Evolutionary conservation across 148 eudicot genomes (phyloP).

Genomic region (Rhododendron ferrugineum): DNA sequence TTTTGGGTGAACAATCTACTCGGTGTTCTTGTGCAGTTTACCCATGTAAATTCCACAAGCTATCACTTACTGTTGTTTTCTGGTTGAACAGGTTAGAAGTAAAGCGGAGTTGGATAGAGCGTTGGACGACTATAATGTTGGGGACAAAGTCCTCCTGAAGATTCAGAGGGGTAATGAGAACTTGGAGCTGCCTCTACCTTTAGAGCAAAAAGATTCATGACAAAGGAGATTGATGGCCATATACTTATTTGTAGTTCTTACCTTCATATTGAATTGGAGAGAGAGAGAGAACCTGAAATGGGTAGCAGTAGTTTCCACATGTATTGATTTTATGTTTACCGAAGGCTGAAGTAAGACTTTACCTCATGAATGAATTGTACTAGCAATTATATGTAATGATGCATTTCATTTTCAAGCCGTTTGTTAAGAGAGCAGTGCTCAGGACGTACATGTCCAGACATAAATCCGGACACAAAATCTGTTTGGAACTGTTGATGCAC

Average conservation of each 20-base stretch:
- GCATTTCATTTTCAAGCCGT: not conserved
- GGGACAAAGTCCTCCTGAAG: conserved; percentile 66
- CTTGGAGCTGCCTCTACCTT: conserved; percentile 56
- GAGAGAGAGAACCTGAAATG: not conserved
- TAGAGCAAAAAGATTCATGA: conserved; percentile 55
- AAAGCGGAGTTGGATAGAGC: conserved; percentile 67
- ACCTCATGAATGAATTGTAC: too few relatives aligned
- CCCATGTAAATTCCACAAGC: not conserved
- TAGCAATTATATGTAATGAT: not conserved
- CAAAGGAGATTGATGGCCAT: not conserved
- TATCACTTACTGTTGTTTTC: not conserved
- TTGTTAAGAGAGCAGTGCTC: not conserved
- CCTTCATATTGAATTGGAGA: not conserved
- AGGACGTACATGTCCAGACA: not conserved
- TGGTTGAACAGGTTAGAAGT: conserved; percentile 56
- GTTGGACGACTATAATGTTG: conserved; percentile 73
- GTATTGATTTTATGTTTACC: not conserved
- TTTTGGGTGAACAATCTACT: not conserved
- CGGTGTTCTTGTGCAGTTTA: not conserved
- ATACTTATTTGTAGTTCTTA: not conserved
- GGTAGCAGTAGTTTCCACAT: not conserved
- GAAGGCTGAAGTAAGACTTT: not conserved
- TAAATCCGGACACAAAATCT: not conserved
- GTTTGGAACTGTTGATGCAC: not conserved
- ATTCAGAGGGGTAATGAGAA: conserved; percentile 58